Evolutionary conservation across 495 filamentous ascomycete genomes (phyloP), one percentile per base, ranked within the genome.

Genomic region (Penicillium manginii): DNA sequence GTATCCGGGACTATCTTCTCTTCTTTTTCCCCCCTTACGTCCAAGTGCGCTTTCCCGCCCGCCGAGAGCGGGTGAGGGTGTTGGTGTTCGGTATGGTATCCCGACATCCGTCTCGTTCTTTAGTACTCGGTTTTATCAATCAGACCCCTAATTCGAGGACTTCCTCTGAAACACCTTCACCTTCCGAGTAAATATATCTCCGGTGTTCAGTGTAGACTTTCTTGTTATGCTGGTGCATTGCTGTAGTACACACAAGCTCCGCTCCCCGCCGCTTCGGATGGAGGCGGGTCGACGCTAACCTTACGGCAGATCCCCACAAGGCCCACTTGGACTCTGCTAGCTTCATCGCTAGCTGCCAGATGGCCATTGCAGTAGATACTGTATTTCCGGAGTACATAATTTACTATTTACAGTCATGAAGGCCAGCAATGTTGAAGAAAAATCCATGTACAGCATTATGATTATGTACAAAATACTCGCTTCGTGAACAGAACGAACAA

Each of bases 391-490:
- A n/a, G n/a, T n/a, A n/a, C n/a, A n/a, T n/a, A n/a, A n/a, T n/a
- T n/a, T n/a, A n/a, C n/a, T n/a, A n/a, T n/a, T n/a, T 33, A 33
- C 11, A 5, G 11, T 33, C 5, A 33, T 33, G 31, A 4, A 33
- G 11, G 5, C 31, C 31, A 5, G 4, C 11, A 11, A 33, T 33
- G 5, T 5, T 33, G 31, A 33, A 11, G 4, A n/a, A 47, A 1
- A 12, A 29, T 47, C 29, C 49, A 52, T 51, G 35, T 50, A 21
- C 45, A 50, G 45, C 37, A 43, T 50, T 52, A 52, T 55, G n/a
- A 48, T 12, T 61, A 61, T 61, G 15, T 61, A 61, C 58, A 47
- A 29, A 29, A 29, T 4, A 45, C 40, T 22, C 45, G 11, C 40
- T 19, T 14, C 11, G 35, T 12, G n/a, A 39, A 39, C 10, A 37